Conservation (phyloP, 2,329 filamentous ascomycete genomes). For the Trichoderma atrobrunneum region DNA sequence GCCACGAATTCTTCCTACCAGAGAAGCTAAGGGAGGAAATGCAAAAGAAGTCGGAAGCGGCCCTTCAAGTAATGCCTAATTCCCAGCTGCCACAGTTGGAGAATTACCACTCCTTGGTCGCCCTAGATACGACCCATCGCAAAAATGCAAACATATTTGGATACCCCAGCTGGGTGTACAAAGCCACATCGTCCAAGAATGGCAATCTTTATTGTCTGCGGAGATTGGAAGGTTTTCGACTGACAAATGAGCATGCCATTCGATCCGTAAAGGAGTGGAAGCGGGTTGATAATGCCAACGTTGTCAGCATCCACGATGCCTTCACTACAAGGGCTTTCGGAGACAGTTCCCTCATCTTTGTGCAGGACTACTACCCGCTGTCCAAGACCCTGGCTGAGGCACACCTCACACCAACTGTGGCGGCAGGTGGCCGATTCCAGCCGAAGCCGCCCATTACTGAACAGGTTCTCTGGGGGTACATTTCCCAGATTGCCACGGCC, state of each 20-base stretch:
- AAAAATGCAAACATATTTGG: slow-evolving; percentile 79
- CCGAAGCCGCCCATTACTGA: slow-evolving; percentile 59
- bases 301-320: slow-evolving; percentile 85
- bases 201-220: slow-evolving; percentile 85
- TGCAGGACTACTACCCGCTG: slow-evolving; percentile 88
- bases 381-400: slow-evolving; percentile 86
- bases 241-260: slow-evolving; percentile 88
- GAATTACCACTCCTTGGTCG: slow-evolving; percentile 88
- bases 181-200: slow-evolving; percentile 84
- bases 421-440: slow-evolving; percentile 44
- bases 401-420: slow-evolving; percentile 55
- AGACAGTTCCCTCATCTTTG: slow-evolving; percentile 90
- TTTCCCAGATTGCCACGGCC: slow-evolving; percentile 86
- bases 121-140: slow-evolving; percentile 76
- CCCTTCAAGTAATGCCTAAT: slow-evolving; percentile 77
- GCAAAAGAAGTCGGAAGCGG: slow-evolving; percentile 82
- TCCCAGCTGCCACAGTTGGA: slow-evolving; percentile 75
- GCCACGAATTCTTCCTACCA: slow-evolving; percentile 88
- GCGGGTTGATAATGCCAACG: slow-evolving; percentile 72
- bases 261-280: slow-evolving; percentile 87
- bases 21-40: slow-evolving; percentile 84
- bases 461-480: slow-evolving; percentile 82
- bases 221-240: slow-evolving; percentile 80
- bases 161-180: slow-evolving; percentile 92
- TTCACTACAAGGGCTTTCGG: slow-evolving; percentile 93